Conservation (phyloP, 1,284 basidiomycete species). For the Pholiota adiposa region DNA sequence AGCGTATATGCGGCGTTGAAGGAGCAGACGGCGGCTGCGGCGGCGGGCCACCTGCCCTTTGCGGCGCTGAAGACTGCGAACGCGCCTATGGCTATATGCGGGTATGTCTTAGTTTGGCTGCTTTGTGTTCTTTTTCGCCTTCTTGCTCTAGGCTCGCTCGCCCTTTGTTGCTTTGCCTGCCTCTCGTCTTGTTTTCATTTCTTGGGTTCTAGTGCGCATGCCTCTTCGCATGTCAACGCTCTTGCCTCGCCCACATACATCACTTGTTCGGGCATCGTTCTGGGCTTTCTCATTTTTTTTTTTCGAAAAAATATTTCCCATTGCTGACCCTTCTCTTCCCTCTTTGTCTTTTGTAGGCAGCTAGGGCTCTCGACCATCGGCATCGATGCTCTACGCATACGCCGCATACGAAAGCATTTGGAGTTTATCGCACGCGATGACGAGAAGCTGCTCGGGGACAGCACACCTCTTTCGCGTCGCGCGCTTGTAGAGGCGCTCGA, state of each 20-base stretch:
- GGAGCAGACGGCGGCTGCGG: constrained; percentile 30
- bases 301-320: not conserved
- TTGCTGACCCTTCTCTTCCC: not conserved
- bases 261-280: not conserved
- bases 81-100: constrained; percentile 41
- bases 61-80: constrained; percentile 34
- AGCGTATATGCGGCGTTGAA: constrained; percentile 36
- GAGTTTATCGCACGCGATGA: constrained; percentile 63
- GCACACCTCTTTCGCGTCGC: constrained; percentile 44
- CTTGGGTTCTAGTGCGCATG: no score
- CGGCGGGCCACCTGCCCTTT: constrained; percentile 35
- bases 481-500: constrained; percentile 66
- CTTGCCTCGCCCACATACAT: no score
- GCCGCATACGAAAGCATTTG: constrained; percentile 62
- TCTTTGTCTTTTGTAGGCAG: constrained; percentile 40
- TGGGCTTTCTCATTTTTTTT: not conserved
- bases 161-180: constrained; percentile 6
- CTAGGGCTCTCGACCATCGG: constrained; percentile 65
- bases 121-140: not conserved
- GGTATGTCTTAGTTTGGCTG: constrained; percentile 34
- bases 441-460: constrained; percentile 55
- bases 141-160: constrained; percentile 1
- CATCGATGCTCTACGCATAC: constrained; percentile 50
- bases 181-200: not conserved
- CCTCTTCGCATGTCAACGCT: not conserved